These are phyloP conservation scores for Chloromonas sp. DNA, from an alignment of 163 green algal species.

Conservation along the genomic window DNA sequence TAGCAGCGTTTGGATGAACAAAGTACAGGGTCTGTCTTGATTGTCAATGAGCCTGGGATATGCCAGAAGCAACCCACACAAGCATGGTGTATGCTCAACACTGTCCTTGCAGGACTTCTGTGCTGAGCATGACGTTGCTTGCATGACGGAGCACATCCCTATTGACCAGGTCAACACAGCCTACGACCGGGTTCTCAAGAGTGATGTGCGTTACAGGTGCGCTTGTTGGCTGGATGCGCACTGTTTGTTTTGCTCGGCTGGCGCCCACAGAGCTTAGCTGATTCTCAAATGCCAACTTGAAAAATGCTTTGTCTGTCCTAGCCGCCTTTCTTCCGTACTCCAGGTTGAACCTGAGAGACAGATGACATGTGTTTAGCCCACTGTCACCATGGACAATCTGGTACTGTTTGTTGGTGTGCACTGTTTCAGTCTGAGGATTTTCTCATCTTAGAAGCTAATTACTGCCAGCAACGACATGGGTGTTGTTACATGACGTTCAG, in stretches of 20 bases:
- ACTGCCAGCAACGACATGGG: too few relatives aligned
- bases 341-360: too few relatives aligned
- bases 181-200: conserved; percentile 24
- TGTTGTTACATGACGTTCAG: too few relatives aligned
- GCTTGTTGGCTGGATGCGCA: neutral
- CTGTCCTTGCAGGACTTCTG: conserved; percentile 55
- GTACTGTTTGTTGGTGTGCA: too few relatives aligned
- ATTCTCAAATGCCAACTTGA: too few relatives aligned
- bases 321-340: too few relatives aligned
- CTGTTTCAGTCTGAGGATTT: too few relatives aligned
- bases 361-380: too few relatives aligned
- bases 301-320: too few relatives aligned
- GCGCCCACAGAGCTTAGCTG: too few relatives aligned
- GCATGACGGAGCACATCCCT: conserved; percentile 25
- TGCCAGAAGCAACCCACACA: neutral
- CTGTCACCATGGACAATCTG: neutral
- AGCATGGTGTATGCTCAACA: neutral
- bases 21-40: neutral
- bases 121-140: conserved; percentile 19
- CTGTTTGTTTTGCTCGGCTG: too few relatives aligned
- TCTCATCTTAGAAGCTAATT: too few relatives aligned
- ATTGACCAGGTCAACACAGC: conserved; percentile 22
- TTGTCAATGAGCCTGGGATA: neutral
- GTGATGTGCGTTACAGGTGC: conserved; percentile 31
- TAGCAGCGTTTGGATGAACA: neutral